Evolutionary conservation across 768 basidiomycete genomes (phyloP), one percentile per base, ranked within the genome.

Genomic region (Suillus brevipes): DNA sequence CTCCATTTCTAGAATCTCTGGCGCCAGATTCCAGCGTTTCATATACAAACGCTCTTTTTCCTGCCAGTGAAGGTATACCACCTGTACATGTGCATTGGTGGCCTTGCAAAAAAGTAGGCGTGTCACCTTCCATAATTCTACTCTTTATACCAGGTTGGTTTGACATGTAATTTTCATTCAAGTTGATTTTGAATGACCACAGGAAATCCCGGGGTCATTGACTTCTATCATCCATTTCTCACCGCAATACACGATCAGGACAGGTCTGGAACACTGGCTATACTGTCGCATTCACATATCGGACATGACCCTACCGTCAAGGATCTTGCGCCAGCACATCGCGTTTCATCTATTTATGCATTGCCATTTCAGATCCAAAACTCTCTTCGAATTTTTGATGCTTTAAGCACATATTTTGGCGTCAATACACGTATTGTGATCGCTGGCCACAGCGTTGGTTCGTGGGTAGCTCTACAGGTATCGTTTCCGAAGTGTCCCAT

Each of bases 201-300:
- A 79, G 84, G 83, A 31, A 85, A 86, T 70, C 84, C 84, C 1
- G 91, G 91, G 8, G 76, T 91, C 18, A 66, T 88, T 38, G 81
- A 83, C 53, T 91, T 92, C 75, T 94, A 93, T 68, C 78, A 78
- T 1, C 83, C 84, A 2, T 94, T 91, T 71, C 80, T 94, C 16
- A 77, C 80, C 25, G 79, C 79, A 5, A 74, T 93, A 2, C 78
- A 86, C 60, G 67, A 72, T 37, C 74, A 75, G 67, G 76, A 68
- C 40, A 64, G 68, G 16, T 74, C 76, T 6, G 71, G 68, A 8
- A 73, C 75, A 37, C 71, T 88, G 40, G 83, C 87, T 23, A 84
- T 92, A 52, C 75, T 89, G 23, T 84, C 82, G 9, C 85, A 87
- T 73, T 85, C 85, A 14, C 86, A 91, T 73, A 75, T 92, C 23